Percentiles rank a stretch among this genome's conserved stretches.
phyloP scores from a whole-genome alignment of 2,329 filamentous ascomycete genomes.

The Lachnellula hyalina region DNA sequence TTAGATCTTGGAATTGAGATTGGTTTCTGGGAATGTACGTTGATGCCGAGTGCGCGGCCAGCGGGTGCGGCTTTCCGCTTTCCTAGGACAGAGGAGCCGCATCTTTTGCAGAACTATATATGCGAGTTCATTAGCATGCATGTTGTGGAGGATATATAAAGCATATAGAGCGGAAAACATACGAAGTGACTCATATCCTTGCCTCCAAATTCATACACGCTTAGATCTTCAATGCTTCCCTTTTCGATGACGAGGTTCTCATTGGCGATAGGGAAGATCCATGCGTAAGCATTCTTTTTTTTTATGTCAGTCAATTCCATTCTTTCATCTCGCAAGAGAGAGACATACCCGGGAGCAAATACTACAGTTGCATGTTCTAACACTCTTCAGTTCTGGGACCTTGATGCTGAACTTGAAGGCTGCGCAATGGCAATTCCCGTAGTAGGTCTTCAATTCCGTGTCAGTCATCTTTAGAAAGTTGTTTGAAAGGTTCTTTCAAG shows the following conservation, averaged over 20 bases:
- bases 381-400: constrained; percentile 51
- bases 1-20: not conserved
- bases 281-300: constrained; percentile 32
- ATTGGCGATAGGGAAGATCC: constrained; percentile 26
- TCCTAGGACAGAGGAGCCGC: constrained; percentile 40
- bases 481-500: not conserved
- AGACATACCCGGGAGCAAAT: constrained; percentile 40
- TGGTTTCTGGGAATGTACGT: constrained; percentile 32
- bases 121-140: not conserved
- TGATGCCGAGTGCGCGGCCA: constrained; percentile 31
- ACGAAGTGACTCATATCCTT: constrained; percentile 38
- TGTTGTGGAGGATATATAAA: not conserved
- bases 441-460: constrained; percentile 27
- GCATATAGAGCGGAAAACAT: constrained; percentile 12
- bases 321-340: not conserved
- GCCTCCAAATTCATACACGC: constrained; percentile 39
- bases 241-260: constrained; percentile 40
- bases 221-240: constrained; percentile 37
- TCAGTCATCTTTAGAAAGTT: not conserved
- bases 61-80: constrained; percentile 25
- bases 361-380: constrained; percentile 59
- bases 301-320: not conserved
- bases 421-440: constrained; percentile 53
- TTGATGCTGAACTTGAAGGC: constrained; percentile 46
- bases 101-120: constrained; percentile 46